These are phyloP conservation scores for Cutaneotrichosporon dermatis DNA, from an alignment of 1,284 basidiomycete species.

Conservation along the genomic window DNA sequence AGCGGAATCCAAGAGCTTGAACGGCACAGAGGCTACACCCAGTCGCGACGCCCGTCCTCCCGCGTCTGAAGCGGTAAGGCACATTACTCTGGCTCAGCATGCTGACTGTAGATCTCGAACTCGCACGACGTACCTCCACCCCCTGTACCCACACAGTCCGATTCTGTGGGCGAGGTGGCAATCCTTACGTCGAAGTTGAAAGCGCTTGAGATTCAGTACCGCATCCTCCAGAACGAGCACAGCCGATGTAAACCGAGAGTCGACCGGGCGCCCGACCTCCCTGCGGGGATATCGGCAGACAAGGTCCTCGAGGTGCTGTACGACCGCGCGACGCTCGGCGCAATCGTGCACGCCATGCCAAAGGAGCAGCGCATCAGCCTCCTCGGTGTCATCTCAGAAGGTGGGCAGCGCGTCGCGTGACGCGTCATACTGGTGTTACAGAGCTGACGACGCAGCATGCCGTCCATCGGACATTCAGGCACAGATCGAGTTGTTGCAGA, in stretches of 20 bases:
- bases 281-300: background rate
- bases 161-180: no score
- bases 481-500: slow-evolving; percentile 71
- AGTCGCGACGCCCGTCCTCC: background rate
- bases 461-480: slow-evolving; percentile 51
- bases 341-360: slow-evolving; percentile 18
- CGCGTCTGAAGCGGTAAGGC: no score
- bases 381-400: slow-evolving; percentile 27
- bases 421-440: background rate
- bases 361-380: slow-evolving; percentile 28
- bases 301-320: slow-evolving; percentile 4
- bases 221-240: slow-evolving; percentile 25
- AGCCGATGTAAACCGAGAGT: slow-evolving; percentile 16
- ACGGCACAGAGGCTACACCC: background rate
- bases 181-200: slow-evolving; percentile 2
- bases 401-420: slow-evolving; percentile 15
- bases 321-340: slow-evolving; percentile 15
- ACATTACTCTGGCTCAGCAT: no score
- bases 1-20: background rate
- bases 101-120: no score
- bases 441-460: slow-evolving; percentile 25
- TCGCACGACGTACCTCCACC: no score
- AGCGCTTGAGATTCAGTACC: slow-evolving; percentile 21
- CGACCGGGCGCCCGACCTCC: background rate
- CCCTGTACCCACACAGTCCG: no score